Base-by-base conservation (phyloP, 768 basidiomycete species). In the Pleurotus tuoliensis region DNA sequence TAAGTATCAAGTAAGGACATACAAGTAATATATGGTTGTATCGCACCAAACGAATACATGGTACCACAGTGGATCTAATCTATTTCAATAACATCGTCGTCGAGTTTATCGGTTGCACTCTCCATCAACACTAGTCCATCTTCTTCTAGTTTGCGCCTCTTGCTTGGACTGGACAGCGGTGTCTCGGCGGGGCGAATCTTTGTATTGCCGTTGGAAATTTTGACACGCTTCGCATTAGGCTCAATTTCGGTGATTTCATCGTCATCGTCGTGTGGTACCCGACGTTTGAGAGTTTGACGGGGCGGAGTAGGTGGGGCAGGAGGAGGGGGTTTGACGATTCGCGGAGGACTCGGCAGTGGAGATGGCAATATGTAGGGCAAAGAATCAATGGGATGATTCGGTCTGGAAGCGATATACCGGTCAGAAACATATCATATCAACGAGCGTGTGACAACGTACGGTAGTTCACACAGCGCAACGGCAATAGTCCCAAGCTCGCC, bases 51-150 rank as follows among this genome's bases (percentile, higher is more conserved):
- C n/a, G 20, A 16, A n/a, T 16, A 16, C 41, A 44, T 44, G 4
- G 30, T 34, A 34, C 30, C 13, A 22, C 41, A 44, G 3, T 22
- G n/a, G 5, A 44, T 5, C 39, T 41, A 81, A 63, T 86, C 81
- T 60, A 85, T 77, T 67, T 71, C 78, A 52, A 86, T 84, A 9
- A 84, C 67, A 59, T 86, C 84, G 20, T 80, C 84, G 34, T 76
- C 77, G 30, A 84, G 66, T 62, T 67, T 63, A 60, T 85, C 84
- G 56, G 81, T 74, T 34, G 73, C 76, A 9, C 74, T 72, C 30
- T 89, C 88, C 66, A 93, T 68, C 62, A 90, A 59, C 34, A 93
- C 66, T 45, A 92, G 63, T 7, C 90, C 91, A 56, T 92, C 90
- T 63, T 87, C 84, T 47, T 92, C 90, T 56, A 92, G 65, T 59